Evolutionary conservation across 768 basidiomycete species (phyloP).

Genomic region (Obba rivulosa): DNA sequence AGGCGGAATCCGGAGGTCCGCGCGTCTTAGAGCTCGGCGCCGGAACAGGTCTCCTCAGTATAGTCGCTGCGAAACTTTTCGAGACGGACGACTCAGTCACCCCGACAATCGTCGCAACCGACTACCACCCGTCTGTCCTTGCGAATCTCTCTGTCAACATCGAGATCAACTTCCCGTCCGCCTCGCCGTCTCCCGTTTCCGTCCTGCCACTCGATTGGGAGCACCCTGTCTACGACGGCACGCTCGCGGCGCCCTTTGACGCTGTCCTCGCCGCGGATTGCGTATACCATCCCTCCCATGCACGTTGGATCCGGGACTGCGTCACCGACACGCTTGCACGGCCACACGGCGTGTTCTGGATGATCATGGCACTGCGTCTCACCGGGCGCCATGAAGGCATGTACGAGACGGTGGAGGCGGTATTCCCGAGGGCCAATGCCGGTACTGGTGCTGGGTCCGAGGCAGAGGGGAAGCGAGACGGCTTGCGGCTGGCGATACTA

Average conservation of each 20-base stretch:
- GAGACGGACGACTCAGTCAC: conserved; percentile 5
- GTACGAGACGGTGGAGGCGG: conserved; percentile 47
- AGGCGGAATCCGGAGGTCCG: neutral
- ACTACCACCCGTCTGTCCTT: conserved; percentile 75
- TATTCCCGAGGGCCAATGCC: conserved; percentile 42
- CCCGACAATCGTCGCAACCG: conserved; percentile 56
- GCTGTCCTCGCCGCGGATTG: conserved; percentile 77
- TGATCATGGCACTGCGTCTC: conserved; percentile 66
- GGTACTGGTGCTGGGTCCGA: neutral
- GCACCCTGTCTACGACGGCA: conserved; percentile 30
- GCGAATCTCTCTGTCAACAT: conserved; percentile 62
- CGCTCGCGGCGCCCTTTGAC: conserved; percentile 46
- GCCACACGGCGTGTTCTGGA: conserved; percentile 48
- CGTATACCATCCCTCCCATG: conserved; percentile 68
- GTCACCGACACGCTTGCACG: conserved; percentile 43
- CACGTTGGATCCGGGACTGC: conserved; percentile 61
- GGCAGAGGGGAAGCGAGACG: neutral
- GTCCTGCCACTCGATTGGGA: conserved; percentile 67
- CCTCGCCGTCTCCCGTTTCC: conserved; percentile 24
- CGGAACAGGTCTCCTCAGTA: conserved; percentile 80
- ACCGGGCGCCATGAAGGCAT: conserved; percentile 60
- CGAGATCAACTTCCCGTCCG: conserved; percentile 38
- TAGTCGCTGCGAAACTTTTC: conserved; percentile 48
- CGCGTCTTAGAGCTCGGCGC: conserved; percentile 75
- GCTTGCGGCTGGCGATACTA: conserved; percentile 39